Percentiles rank a stretch among this genome's conserved stretches.
Conservation (phyloP, 331 rosid genomes). For the Telfairia occidentalis region DNA sequence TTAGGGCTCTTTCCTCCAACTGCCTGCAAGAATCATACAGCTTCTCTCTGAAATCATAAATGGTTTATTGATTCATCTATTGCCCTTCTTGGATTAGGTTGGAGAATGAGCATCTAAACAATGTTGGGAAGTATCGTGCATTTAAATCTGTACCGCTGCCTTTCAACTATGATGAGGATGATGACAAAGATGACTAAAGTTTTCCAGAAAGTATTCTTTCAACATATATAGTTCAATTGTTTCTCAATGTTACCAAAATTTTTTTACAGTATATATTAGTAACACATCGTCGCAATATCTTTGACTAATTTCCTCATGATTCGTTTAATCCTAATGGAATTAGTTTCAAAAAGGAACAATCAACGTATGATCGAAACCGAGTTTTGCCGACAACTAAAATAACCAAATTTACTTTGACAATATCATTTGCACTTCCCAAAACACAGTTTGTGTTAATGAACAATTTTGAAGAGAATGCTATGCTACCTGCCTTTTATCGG, state of each 20-base stretch:
- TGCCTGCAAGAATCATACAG: not conserved
- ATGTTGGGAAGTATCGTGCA: constrained; percentile 58
- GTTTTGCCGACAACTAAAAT: not conserved
- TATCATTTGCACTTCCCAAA: not conserved
- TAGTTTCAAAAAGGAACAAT: not conserved
- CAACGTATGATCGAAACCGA: no score
- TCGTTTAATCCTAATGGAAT: not conserved
- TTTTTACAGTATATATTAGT: not conserved
- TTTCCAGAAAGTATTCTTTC: not conserved
- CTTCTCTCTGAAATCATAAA: not conserved
- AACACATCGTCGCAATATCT: not conserved
- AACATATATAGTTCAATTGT: not conserved
- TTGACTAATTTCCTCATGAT: not conserved
- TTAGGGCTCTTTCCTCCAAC: not conserved
- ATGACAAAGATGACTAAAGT: constrained; percentile 30
- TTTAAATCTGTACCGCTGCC: constrained; percentile 57
- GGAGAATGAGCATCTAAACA: constrained; percentile 69
- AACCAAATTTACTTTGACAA: not conserved
- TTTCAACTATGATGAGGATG: constrained; percentile 50
- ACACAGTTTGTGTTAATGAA: not conserved
- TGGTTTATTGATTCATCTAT: not conserved
- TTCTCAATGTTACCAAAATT: not conserved
- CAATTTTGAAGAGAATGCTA: not conserved
- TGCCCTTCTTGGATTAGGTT: constrained; percentile 22
- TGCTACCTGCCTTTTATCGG: not conserved